Base-by-base conservation (phyloP, 805 yeast genomes). In the Kuraishia piskuri region DNA sequence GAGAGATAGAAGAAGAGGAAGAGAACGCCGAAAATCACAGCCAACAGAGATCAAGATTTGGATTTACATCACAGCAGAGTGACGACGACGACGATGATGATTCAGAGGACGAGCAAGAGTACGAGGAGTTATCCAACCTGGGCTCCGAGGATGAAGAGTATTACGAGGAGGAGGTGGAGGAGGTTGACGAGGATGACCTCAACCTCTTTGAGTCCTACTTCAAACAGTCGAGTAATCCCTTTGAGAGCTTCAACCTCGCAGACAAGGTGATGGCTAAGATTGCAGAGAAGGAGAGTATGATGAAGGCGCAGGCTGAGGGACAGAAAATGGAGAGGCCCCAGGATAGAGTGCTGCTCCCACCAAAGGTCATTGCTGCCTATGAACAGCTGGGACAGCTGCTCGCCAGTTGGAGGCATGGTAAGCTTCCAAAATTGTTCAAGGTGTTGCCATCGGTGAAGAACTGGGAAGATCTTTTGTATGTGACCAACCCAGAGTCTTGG, bases 381-480 rank as follows among this genome's bases (percentile, higher is more conserved):
- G 85, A 89, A 50, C 89, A 89, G 64, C 92, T 94, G 49, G 98
- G 98, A 8, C 84, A 83, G 59, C 84, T 92, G 52, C 75, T 94
- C 55, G 78, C 90, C 21, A 83, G 95, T 3, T 94, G 95, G 82
- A 86, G 91, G 45, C 96, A 94, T 63, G 99, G 99, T 50, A 91
- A 91, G 69, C 76, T 94, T 52, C 99, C 99, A n/a, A 91, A 92
- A 63, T 79, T 95, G 36, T 94, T 94, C 76, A 94, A 94, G 66
- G 96, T 94, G 51, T 79, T 95, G 53, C 99, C 99, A 37, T 80
- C 96, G 2, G 77, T 94, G 59, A 86, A 80, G 61, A 92, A 92
- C 70, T 94, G 99, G 99, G 90, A 90, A 67, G 98, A 92, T 67
- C 86, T 94, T 36, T 73, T 94, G 37, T 92, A 83, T 64, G 97